Conservation (phyloP, 2,329 filamentous ascomycete species). For the Cercospora canescens region DNA sequence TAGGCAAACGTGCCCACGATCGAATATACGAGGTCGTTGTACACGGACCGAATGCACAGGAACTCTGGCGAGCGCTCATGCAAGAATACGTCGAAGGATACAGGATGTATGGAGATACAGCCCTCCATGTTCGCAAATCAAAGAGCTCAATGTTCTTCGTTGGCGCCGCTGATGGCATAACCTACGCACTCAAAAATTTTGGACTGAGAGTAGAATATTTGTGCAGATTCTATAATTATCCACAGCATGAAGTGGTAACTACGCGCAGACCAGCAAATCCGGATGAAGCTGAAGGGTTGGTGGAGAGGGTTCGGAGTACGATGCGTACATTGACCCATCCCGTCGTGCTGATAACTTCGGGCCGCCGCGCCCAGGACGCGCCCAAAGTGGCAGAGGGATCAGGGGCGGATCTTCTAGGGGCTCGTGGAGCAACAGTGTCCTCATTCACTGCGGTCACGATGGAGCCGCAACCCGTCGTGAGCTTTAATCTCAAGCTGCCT, state of each 20-base stretch:
- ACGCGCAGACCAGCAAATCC: not conserved
- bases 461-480: conserved; percentile 56
- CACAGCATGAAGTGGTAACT: not conserved
- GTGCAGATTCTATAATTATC: not conserved
- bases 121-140: not conserved
- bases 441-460: conserved; percentile 62
- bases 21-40: not conserved
- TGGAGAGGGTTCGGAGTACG: conserved; percentile 3
- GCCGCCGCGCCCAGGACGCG: not conserved
- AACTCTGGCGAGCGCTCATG: not conserved
- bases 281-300: not conserved
- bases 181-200: not conserved
- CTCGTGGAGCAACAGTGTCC: conserved; percentile 59
- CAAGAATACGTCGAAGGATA: not conserved
- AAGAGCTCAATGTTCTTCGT: not conserved
- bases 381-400: not conserved
- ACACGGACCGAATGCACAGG: not conserved
- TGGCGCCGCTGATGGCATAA: not conserved
- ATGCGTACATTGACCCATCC: conserved; percentile 57
- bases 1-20: not conserved
- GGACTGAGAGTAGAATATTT: not conserved
- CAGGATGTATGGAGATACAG: not conserved
- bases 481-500: conserved; percentile 61
- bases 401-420: conserved; percentile 24
- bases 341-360: conserved; percentile 56